Base-by-base conservation (phyloP, 139 green algal species). In the Chlorella sp. region DNA sequence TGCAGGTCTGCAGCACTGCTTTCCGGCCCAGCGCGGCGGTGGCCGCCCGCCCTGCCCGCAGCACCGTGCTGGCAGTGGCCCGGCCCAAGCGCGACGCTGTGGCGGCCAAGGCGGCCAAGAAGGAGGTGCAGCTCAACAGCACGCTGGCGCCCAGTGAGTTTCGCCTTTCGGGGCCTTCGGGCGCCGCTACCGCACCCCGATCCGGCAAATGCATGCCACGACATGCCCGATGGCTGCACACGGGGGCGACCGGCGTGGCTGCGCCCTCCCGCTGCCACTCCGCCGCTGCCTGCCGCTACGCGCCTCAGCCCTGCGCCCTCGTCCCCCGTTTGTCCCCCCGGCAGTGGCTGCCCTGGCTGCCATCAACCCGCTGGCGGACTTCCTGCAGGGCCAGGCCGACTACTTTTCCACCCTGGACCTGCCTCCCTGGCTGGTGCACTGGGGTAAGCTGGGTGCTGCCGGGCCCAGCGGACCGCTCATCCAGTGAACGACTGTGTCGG, bases 351-450 rank as follows among this genome's bases (percentile, higher is more conserved):
- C 64, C 0, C 68, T 89, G 77, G 86, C 81, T 4, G 81, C 58
- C 20, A 56, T 84, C 56, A 89, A 89, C 81, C 86, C 87, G 17
- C 26, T 90, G 77, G 77, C 58, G 28, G 24, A 83, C 38, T 67
- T 74, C 60, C 77, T 83, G 77, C 44, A 83, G 30, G 91, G 89
- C 60, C 69, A 77, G 44, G 91, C 89, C 16, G 87, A 87, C 14
- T 92, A 91, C 81, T 92, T 95, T 70, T 60, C 38, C 67, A 89
- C 87, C n/a, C 85, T 94, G 8, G 65, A 34, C 41, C 89, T 93
- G 46, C 88, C 91, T 14, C 82, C 88, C 14, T 80, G 65, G 78
- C 85, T 91, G 16, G n/a, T 87, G 30, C 62, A 86, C 32, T 89
- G 82, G 84, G 51, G 80, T 82, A 56, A 70, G 76, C 28, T 64